A percentile compares a stretch with the other conserved stretches of the same genome.
Evolutionary conservation across 495 filamentous ascomycete species (phyloP).

Genomic region (Xylaria flabelliformis): DNA sequence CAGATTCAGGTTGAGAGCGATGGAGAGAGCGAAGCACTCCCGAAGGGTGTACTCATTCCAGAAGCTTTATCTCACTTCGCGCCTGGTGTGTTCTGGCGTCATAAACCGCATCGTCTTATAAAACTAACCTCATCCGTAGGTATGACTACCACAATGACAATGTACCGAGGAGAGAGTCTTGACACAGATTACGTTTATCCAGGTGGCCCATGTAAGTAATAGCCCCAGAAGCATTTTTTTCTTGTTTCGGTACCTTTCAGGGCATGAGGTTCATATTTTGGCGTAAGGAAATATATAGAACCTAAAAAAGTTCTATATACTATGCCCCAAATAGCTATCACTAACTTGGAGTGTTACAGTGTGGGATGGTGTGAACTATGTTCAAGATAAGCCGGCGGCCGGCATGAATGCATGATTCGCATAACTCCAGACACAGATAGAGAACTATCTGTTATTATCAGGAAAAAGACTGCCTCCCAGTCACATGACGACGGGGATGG

Average conservation of each 20-base stretch:
- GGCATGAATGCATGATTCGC: not conserved
- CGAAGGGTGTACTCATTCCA: conserved; percentile 6
- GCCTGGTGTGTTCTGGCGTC: not conserved
- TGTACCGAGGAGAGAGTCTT: not conserved
- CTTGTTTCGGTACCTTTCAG: too few species aligned
- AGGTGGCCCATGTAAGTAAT: not conserved
- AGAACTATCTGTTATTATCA: not conserved
- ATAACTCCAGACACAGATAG: not conserved
- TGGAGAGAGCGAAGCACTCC: not conserved
- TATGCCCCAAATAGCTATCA: too few species aligned
- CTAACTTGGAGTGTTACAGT: not conserved
- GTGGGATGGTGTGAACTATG: not conserved
- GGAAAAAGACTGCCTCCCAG: not conserved
- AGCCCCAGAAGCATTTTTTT: too few species aligned
- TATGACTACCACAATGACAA: not conserved
- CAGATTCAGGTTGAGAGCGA: conserved; percentile 16
- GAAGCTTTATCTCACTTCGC: not conserved
- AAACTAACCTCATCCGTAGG: not conserved
- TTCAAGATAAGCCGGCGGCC: not conserved
- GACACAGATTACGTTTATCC: conserved; percentile 21
- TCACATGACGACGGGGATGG: too few species aligned
- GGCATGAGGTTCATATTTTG: too few species aligned
- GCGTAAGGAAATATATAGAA: too few species aligned
- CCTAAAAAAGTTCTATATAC: too few species aligned
- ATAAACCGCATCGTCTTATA: not conserved